Percentiles rank a stretch among this genome's conserved stretches.
Evolutionary conservation across 352 stramenopile genomes (phyloP).

Genomic region (Globisporangium cystogenes): DNA sequence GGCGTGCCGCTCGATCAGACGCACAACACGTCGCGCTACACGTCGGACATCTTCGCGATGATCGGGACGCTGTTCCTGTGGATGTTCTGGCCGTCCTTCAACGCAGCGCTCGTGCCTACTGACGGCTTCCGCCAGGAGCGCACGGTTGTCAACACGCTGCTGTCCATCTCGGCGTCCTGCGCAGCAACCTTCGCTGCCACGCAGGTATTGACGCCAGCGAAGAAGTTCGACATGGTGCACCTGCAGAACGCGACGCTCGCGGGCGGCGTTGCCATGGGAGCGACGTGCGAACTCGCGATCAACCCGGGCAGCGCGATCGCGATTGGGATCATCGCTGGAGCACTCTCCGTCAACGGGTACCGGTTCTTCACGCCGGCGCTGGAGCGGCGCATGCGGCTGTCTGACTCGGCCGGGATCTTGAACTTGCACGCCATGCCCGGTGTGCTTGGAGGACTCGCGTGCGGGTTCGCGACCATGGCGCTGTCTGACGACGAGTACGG

Average conservation of each 20-base stretch:
- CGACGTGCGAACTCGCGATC: conserved; percentile 62
- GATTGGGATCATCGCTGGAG: conserved; percentile 43
- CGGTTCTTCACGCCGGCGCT: conserved; percentile 33
- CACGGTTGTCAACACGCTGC: conserved; percentile 71
- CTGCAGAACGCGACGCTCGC: conserved; percentile 83
- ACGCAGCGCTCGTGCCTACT: conserved; percentile 50
- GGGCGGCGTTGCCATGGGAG: conserved; percentile 77
- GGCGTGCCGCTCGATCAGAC: conserved; percentile 40
- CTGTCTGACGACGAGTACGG: conserved; percentile 50
- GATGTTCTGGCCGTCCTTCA: conserved; percentile 89
- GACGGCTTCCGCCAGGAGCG: conserved; percentile 62
- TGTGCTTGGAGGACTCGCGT: conserved; percentile 52
- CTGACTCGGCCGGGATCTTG: conserved; percentile 55
- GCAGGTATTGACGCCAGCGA: conserved; percentile 29
- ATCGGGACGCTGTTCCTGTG: conserved; percentile 85
- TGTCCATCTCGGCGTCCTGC: conserved; percentile 62
- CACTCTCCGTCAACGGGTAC: conserved; percentile 42
- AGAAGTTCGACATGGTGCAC: conserved; percentile 84
- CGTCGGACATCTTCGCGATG: conserved; percentile 72
- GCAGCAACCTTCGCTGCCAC: conserved; percentile 48
- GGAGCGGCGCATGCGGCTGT: conserved; percentile 33
- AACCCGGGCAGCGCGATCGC: conserved; percentile 49
- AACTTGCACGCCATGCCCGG: conserved; percentile 81
- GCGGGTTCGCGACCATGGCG: conserved; percentile 42
- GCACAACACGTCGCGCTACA: conserved; percentile 65